A percentile compares a stretch with the other conserved stretches of the same genome.
These are phyloP conservation scores for Pseudonitzschia multiseries DNA, from an alignment of 108 stramenopile genomes.

Conservation along the genomic window DNA sequence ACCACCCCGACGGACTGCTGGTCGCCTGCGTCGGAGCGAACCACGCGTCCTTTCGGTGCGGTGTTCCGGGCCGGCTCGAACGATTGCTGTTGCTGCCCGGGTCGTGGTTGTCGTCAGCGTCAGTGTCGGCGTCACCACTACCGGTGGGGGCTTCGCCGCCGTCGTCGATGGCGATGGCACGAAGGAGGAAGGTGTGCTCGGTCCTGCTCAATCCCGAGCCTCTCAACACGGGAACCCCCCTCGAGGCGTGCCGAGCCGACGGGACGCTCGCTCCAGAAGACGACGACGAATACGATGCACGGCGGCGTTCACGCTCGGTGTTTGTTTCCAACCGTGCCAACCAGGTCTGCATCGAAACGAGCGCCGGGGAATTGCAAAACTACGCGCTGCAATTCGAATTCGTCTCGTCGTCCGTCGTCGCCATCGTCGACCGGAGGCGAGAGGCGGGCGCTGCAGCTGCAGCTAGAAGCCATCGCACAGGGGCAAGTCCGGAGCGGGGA, in stretches of 20 bases:
- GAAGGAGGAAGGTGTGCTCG: neutral
- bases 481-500: no score
- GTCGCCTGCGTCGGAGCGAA: neutral
- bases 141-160: no score
- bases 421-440: no score
- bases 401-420: neutral
- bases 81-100: neutral
- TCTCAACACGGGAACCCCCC: neutral
- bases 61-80: neutral
- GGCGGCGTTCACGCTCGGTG: no score
- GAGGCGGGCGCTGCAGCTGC: no score
- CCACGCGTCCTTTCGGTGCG: neutral
- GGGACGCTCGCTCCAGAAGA: neutral
- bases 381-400: neutral
- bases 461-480: no score
- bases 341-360: neutral
- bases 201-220: conserved; percentile 1
- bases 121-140: no score
- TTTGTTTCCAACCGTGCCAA: neutral
- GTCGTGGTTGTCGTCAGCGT: no score
- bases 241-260: neutral
- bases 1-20: neutral
- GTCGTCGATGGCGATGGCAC: neutral
- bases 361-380: neutral
- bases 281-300: neutral